Base-by-base conservation (phyloP, 2,329 filamentous ascomycete species). In the Berkeleyomyces basicola region DNA sequence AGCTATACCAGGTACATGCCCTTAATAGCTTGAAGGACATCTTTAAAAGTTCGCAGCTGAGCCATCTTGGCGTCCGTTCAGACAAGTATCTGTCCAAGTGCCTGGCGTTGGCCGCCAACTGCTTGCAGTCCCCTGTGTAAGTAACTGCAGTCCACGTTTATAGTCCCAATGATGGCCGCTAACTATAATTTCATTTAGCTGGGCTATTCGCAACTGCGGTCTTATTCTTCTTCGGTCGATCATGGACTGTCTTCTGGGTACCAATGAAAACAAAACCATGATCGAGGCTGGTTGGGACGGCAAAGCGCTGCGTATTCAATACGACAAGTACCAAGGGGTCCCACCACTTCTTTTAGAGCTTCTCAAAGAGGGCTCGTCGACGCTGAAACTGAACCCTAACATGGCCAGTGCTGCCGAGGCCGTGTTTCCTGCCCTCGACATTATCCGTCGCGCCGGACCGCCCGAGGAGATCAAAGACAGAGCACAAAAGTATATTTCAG, bases 131-230 rank as follows among this genome's bases (percentile, higher is more conserved):
- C 0, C 81, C 87, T 64, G 83, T 93, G 82, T 88, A 75, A 73
- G 81, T 72, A n/a, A 31, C 11, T 33, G 42, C 16, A 33, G 37
- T 14, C 37, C 61, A 7, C 46, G 39, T 16, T 51, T 58, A 64
- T 36, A 67, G 40, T 46, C 36, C 10, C 63, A 36, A 7, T 42
- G 3, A 14, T 37, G 14, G 3, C 14, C 6, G 4, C 6, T 44
- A 43, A 16, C 49, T 57, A 46, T 46, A 66, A 69, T 36, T 16
- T 14, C 9, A 43, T 44, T 3, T 65, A 88, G 84, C 31, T 99
- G 93, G 93, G 89, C 91, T 0, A 90, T 99, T 63, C 85, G 91
- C 0, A 99, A 99, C 71, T 96, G 90, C 67, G 90, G 90, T 1
- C 75, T 97, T 42, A 87, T 97, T 74, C 82, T 99, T 5, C 84